Evolutionary conservation across 2,329 filamentous ascomycete genomes (phyloP), one percentile per base, ranked within the genome.

Genomic region (Cladophialophora yegresii): DNA sequence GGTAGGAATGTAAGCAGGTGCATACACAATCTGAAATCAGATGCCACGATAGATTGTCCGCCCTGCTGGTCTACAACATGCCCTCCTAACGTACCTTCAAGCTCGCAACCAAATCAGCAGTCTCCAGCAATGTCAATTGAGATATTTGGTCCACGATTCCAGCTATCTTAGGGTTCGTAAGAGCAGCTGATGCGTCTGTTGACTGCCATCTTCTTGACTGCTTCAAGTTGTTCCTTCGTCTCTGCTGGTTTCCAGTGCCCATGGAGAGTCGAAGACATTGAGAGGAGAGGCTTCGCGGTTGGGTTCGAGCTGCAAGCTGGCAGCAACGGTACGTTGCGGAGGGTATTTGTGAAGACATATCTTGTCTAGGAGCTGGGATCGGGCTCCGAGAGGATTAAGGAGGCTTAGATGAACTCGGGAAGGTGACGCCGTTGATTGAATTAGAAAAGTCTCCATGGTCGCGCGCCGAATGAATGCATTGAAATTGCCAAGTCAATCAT

Each of bases 141-240:
- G 93, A 96, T 79, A 99, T 99, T 81, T 99, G 93, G 78, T 99
- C 93, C 75, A 99, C 95, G 75, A 99, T 99, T 65, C 86, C 87
- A 72, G 88, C 80, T 74, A 99, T 96, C 86, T 99, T 99, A 69
- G 95, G 92, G 81, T 91, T 96, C 67, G 82, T 79, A 73, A 85
- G 77, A 63, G 82, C 79, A 61, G 83, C 82, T 63, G 86, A 75
- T 62, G 84, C 87, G 73, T 93, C 90, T 72, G 92, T 93, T 68
- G 92, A 93, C 80, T 95, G 90, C 89, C 91, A 93, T 85, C 95
- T 87, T 81, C 90, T 87, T 76, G 86, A 72, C 68, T 51, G 40
- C 57, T n/a, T 40, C 49, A 63, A 58, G 51, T 57, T 63, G 73
- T 76, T 71, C 67, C 71, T 66, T 76, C 69, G 61, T 62, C 64